Conservation (phyloP, 306 rosid genomes). For the Quercus wislizeni region DNA sequence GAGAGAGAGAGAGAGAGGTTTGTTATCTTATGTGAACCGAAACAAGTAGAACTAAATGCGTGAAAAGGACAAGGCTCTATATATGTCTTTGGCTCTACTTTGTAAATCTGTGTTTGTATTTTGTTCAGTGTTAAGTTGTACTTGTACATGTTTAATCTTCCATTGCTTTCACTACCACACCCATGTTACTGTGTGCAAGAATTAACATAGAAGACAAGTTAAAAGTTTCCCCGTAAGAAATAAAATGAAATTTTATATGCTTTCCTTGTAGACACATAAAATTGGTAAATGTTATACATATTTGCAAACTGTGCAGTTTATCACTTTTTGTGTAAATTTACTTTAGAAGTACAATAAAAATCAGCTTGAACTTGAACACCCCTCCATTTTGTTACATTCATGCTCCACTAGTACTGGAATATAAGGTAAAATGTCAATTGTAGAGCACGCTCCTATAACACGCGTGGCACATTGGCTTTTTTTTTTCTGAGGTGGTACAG, state of each 20-base stretch:
- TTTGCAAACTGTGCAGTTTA: too few relatives aligned
- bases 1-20: slow-evolving; percentile 15
- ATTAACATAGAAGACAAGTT: not conserved
- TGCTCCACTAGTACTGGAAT: not conserved
- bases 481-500: slow-evolving; percentile 4
- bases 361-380: not conserved
- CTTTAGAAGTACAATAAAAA: too few relatives aligned
- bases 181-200: too few relatives aligned
- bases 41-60: slow-evolving; percentile 37
- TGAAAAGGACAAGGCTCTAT: slow-evolving; percentile 33
- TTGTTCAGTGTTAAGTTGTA: not conserved
- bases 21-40: slow-evolving; percentile 8
- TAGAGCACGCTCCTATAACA: not conserved
- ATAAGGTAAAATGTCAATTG: not conserved
- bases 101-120: not conserved
- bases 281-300: too few relatives aligned
- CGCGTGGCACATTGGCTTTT: not conserved
- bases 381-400: not conserved
- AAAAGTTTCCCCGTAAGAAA: not conserved
- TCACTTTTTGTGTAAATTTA: too few relatives aligned
- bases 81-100: slow-evolving; percentile 6
- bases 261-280: too few relatives aligned
- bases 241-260: not conserved
- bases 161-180: slow-evolving; percentile 4
- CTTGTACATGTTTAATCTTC: too few relatives aligned